A percentile compares a stretch with the other conserved stretches of the same genome.
phyloP scores from a whole-genome alignment of 176 grass and related monocot species.

The Puccinellia tenuiflora region DNA sequence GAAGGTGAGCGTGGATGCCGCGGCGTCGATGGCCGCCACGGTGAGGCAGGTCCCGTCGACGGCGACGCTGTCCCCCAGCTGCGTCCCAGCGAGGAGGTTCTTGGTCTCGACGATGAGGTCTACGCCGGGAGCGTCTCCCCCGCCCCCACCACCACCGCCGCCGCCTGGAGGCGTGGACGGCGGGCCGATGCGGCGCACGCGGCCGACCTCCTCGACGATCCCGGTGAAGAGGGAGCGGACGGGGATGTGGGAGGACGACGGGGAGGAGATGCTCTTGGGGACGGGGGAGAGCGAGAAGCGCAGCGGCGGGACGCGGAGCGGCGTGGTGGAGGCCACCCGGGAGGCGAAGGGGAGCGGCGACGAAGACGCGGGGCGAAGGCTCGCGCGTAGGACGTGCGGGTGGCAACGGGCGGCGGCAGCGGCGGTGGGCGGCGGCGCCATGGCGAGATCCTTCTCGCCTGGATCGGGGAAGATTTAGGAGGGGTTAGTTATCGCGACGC shows the following conservation, averaged over 20 bases:
- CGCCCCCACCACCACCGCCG: neutral
- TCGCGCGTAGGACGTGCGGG: neutral
- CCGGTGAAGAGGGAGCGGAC: conserved; percentile 75
- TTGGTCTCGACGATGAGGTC: conserved; percentile 55
- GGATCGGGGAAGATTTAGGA: conserved; percentile 10
- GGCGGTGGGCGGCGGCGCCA: conserved; percentile 27
- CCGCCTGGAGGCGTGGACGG: neutral
- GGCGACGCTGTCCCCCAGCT: conserved; percentile 81
- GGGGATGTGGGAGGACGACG: conserved; percentile 10
- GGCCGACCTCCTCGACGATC: conserved; percentile 86
- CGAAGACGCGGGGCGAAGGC: neutral
- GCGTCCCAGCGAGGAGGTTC: conserved; percentile 54
- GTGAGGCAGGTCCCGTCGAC: conserved; percentile 86
- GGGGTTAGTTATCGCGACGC: neutral
- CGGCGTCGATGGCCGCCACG: conserved; percentile 60
- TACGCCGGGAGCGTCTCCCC: conserved; percentile 35
- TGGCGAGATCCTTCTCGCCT: conserved; percentile 26
- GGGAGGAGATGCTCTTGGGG: conserved; percentile 33
- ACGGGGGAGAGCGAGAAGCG: conserved; percentile 41
- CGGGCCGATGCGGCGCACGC: conserved; percentile 45
- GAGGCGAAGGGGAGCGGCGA: conserved; percentile 23
- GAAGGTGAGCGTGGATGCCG: conserved; percentile 48
- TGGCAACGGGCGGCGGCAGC: neutral
- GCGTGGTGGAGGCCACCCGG: neutral
- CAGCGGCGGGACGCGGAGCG: conserved; percentile 17